Evolutionary conservation across 805 yeast species (phyloP).

Genomic region (Candida saitoana): DNA sequence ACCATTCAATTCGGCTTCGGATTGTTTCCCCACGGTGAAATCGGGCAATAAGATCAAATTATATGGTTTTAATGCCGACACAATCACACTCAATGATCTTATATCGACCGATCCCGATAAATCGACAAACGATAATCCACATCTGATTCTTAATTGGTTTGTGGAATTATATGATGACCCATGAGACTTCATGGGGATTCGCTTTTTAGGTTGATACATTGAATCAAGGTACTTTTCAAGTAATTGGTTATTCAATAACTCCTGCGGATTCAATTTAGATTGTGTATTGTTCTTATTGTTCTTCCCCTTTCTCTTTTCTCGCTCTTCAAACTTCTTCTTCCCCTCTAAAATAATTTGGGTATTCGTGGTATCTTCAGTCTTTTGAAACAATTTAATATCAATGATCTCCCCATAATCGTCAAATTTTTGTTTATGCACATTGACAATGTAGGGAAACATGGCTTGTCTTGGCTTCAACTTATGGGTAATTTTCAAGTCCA

Average conservation of each 20-base stretch:
- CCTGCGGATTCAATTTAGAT: conserved; percentile 39
- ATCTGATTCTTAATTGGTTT: conserved; percentile 48
- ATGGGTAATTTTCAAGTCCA: conserved; percentile 48
- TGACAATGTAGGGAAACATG: conserved; percentile 68
- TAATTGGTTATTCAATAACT: conserved; percentile 36
- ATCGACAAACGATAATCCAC: conserved; percentile 75
- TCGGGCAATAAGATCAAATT: conserved; percentile 59
- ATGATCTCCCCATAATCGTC: conserved; percentile 90
- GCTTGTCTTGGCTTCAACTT: conserved; percentile 49
- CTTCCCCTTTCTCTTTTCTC: conserved; percentile 20
- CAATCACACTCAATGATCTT: conserved; percentile 72
- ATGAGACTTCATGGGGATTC: conserved; percentile 25
- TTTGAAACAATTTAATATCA: conserved; percentile 58
- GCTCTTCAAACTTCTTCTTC: conserved; percentile 32
- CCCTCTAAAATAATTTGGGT: conserved; percentile 34
- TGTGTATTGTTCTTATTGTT: conserved; percentile 15
- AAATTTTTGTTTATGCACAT: conserved; percentile 46
- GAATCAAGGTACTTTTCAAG: conserved; percentile 45
- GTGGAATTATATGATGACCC: conserved; percentile 15
- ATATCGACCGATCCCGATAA: conserved; percentile 80
- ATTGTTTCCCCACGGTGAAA: conserved; percentile 19
- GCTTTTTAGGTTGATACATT: conserved; percentile 47
- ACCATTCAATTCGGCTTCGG: conserved; percentile 24
- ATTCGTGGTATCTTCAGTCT: conserved; percentile 46
- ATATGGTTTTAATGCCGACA: conserved; percentile 75